Conservation (phyloP, 352 stramenopile species). For the Nothophytophthora sp. region DNA sequence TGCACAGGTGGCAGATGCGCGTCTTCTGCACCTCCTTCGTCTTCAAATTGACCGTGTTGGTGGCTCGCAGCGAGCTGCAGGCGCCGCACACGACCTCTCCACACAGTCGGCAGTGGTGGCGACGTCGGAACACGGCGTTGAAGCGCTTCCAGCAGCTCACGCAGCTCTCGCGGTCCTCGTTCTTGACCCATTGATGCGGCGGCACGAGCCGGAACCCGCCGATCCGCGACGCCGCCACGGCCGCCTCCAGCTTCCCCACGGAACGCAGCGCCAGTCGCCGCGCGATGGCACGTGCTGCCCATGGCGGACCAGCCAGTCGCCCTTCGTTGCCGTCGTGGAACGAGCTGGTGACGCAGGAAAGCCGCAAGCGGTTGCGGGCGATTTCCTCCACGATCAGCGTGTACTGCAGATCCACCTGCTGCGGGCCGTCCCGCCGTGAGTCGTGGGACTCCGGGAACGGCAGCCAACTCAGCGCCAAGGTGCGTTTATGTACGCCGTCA, state of each 20-base stretch:
- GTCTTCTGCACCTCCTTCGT: constrained; percentile 50
- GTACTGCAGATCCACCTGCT: constrained; percentile 57
- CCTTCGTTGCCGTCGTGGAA: constrained; percentile 49
- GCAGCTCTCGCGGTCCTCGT: constrained; percentile 53
- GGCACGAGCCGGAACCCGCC: constrained; percentile 41
- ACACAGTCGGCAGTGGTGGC: constrained; percentile 69
- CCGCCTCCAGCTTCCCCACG: constrained; percentile 46
- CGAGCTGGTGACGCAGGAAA: constrained; percentile 60
- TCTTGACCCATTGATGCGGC: constrained; percentile 63
- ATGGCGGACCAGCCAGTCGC: constrained; percentile 22
- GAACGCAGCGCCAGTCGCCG: constrained; percentile 47
- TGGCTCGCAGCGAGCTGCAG: constrained; percentile 49
- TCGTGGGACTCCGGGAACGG: constrained; percentile 44
- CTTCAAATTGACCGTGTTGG: constrained; percentile 29
- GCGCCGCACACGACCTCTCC: constrained; percentile 64
- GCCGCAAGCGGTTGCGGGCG: constrained; percentile 33
- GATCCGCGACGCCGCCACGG: constrained; percentile 47
- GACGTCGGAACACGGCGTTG: constrained; percentile 49
- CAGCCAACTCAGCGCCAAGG: constrained; percentile 59
- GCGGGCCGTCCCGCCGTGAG: constrained; percentile 14
- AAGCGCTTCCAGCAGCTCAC: constrained; percentile 75
- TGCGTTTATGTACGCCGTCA: constrained; percentile 57
- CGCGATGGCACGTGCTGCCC: constrained; percentile 39
- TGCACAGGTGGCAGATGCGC: constrained; percentile 70
- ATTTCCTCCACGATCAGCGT: constrained; percentile 72